Base-by-base conservation (phyloP, 2,329 filamentous ascomycete genomes). In the Fonsecaea multimorphosa region DNA sequence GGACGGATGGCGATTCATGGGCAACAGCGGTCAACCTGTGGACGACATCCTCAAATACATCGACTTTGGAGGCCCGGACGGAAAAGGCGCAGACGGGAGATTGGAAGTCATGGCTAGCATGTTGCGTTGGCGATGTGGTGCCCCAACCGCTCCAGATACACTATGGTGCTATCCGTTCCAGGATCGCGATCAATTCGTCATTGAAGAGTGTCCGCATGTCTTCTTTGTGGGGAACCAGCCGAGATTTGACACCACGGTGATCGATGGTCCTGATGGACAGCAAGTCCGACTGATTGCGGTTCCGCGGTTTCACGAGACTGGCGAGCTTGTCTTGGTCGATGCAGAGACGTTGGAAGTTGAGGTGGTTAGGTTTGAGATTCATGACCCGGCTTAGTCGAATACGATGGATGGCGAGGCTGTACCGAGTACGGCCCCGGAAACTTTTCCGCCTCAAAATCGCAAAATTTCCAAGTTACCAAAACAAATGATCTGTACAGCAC, bases 111-210 rank as follows among this genome's bases (percentile, higher is more conserved):
- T 98, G 91, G 95, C 98, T 78, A 89, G 89, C 64, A 95, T 96
- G 87, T 88, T 96, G 71, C 85, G 93, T 65, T 99, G 95, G 95
- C 86, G 95, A 68, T 91, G 92, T 75, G 88, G 88, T 70, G 95
- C 95, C 4, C 95, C 95, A 1, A 99, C 95, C 0, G 95, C 95
- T 1, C 95, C 96, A 0, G 96, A 99, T 78, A 99, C 96, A 0
- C 76, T 99, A 93, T 92, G 92, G 91, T 93, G 91, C 74, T 99
- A 98, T 75, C 95, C 95, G 0, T 99, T 97, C 78, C 93, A 98
- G 78, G 91, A 95, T 19, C 86, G 92, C 57, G 96, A 99, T 74
- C 93, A 92, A 0, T 96, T 98, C 74, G 90, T 98, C 51, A 84
- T 99, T 73, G 87, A 89, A 69, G 82, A 88, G 19, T 96, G 92